Conservation (phyloP, 352 stramenopile species). For the Globisporangium emineosum region DNA sequence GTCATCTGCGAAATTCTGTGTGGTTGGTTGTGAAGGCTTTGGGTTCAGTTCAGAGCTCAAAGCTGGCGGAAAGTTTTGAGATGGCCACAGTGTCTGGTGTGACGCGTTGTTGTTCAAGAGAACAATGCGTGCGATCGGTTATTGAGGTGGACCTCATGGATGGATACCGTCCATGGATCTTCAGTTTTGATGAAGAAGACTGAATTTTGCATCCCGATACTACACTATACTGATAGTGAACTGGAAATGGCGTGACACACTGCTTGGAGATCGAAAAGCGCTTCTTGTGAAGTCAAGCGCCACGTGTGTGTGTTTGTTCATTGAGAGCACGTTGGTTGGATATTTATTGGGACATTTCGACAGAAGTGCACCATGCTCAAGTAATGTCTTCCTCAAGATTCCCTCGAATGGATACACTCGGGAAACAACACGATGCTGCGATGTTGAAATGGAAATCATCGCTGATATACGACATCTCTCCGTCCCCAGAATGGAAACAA, state of each 20-base stretch:
- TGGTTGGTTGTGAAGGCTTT: background rate
- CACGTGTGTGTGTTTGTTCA: too few relatives aligned
- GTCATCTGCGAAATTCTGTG: background rate
- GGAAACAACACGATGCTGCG: too few relatives aligned
- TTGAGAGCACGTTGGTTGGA: background rate
- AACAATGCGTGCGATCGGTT: background rate
- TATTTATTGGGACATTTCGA: background rate
- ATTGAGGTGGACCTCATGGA: background rate
- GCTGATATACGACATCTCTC: background rate
- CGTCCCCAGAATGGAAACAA: background rate
- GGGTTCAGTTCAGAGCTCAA: background rate
- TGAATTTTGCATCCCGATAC: background rate
- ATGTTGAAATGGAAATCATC: background rate
- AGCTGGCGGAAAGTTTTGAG: background rate
- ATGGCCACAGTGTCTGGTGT: too few relatives aligned
- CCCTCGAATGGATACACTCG: background rate
- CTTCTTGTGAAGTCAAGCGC: too few relatives aligned
- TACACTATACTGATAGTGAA: too few relatives aligned
- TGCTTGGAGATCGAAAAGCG: background rate
- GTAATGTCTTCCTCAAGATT: background rate
- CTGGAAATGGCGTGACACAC: background rate
- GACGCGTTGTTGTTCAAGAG: background rate
- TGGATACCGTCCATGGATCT: background rate
- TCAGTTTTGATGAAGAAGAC: background rate
- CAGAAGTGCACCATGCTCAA: background rate